Evolutionary conservation across 768 basidiomycete species (phyloP), one percentile per base, ranked within the genome.

Genomic region (Nidularia sp.): DNA sequence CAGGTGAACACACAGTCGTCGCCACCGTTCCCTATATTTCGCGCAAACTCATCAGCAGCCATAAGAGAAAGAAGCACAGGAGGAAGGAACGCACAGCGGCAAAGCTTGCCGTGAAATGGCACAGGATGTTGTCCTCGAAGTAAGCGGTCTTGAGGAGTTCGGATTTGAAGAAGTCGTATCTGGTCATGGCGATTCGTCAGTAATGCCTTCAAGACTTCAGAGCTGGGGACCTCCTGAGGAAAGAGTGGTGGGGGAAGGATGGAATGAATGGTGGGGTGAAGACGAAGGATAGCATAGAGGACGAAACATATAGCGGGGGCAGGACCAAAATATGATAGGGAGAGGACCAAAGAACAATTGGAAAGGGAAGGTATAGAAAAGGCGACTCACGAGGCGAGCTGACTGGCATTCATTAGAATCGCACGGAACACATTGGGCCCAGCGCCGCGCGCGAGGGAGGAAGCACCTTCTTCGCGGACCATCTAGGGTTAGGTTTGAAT

Each of bases 111-210:
- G 88, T 82, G 59, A 93, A 92, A 63, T 96, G 93, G 52, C 83
- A 85, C 18, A 71, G 62, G 48, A 93, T 91, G 60, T 93, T 93
- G 58, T 96, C 93, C 1, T 86, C 68, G 57, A 95, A 87, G 62
- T 87, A 83, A 5, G 66, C 57, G 2, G 82, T 83, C 66, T 85
- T 84, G 47, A 94, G 67, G 4, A 95, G 72, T 61, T 91, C 85
- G 2, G 85, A 76, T 68, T 96, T 96, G 81, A 93, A 93, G 66
- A 89, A 92, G 66, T 96, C 93, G 62, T 96, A 96, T 8, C 88
- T 91, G 31, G 45, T 8, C 31, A 22, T 25, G 8, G 18, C 18
- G 6, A 47, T 31, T 15, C 22, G 29, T 32, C 18, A 45, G 22
- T 34, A 42, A 49, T 34, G 43, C 50, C 48, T 35, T 13, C 4